These are phyloP conservation scores for Hypoxylon sp. DNA, from an alignment of 2,329 filamentous ascomycete genomes.

Conservation along the genomic window DNA sequence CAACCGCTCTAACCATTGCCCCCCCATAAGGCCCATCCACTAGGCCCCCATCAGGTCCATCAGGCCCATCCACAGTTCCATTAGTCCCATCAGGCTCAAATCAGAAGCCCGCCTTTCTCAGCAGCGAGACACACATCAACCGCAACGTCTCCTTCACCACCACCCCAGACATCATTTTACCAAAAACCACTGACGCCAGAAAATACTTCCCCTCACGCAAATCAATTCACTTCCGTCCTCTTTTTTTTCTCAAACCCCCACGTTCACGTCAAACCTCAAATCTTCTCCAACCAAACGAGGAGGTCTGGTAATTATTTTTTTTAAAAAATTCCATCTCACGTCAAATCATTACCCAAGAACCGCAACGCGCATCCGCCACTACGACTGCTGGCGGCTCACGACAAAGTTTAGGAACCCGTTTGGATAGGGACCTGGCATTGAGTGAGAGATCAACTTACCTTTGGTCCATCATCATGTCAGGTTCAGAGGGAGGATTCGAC, in stretches of 20 bases:
- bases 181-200: slow-evolving; percentile 40
- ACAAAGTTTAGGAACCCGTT: slow-evolving; percentile 37
- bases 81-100: slow-evolving; percentile 36
- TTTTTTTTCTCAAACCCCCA: slow-evolving; percentile 37
- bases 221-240: slow-evolving; percentile 33
- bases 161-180: slow-evolving; percentile 40
- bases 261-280: slow-evolving; percentile 42
- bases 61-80: slow-evolving; percentile 10
- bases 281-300: slow-evolving; percentile 43
- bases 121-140: slow-evolving; percentile 34
- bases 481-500: slow-evolving; percentile 69
- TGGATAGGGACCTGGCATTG: slow-evolving; percentile 47
- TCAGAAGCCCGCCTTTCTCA: slow-evolving; percentile 43
- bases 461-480: slow-evolving; percentile 62
- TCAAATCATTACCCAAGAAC: slow-evolving; percentile 25
- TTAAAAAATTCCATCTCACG: slow-evolving; percentile 21
- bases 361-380: slow-evolving; percentile 28
- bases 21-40: slow-evolving; percentile 10
- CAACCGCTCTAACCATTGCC: background rate
- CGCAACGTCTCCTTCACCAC: slow-evolving; percentile 34
- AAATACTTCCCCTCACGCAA: slow-evolving; percentile 47
- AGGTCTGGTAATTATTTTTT: slow-evolving; percentile 30
- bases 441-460: slow-evolving; percentile 40
- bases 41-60: background rate
- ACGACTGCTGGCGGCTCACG: slow-evolving; percentile 31